These are phyloP conservation scores for Daldinia vernicosa DNA, from an alignment of 495 filamentous ascomycete genomes.

Conservation along the genomic window DNA sequence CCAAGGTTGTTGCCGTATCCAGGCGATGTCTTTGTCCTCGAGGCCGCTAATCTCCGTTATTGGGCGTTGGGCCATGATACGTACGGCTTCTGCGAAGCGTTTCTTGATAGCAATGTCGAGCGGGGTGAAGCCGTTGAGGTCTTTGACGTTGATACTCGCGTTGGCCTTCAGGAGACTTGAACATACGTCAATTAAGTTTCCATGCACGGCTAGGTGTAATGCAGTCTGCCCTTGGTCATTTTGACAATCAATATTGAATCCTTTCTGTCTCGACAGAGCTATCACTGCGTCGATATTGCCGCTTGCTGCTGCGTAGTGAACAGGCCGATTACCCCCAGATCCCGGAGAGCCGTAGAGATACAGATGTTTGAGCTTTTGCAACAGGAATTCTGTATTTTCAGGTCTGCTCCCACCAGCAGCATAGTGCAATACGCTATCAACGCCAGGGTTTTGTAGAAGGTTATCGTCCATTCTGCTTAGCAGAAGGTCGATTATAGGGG, in stretches of 20 bases:
- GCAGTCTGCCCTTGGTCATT: conserved; percentile 25
- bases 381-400: conserved; percentile 27
- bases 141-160: conserved; percentile 22
- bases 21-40: conserved; percentile 18
- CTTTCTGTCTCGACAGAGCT: conserved; percentile 14
- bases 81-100: conserved; percentile 14
- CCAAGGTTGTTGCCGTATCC: conserved; percentile 31
- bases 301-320: conserved; percentile 32
- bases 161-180: conserved; percentile 22
- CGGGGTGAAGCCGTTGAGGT: neutral
- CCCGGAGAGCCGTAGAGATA: conserved; percentile 15
- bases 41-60: neutral
- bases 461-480: conserved; percentile 7
- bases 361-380: conserved; percentile 21
- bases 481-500: conserved; percentile 19
- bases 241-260: conserved; percentile 14
- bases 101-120: conserved; percentile 17
- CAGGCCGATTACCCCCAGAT: conserved; percentile 9
- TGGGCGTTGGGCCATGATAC: conserved; percentile 6
- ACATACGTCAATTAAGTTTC: conserved; percentile 23
- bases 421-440: conserved; percentile 19
- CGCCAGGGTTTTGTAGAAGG: conserved; percentile 1
- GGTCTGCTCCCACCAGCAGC: conserved; percentile 29
- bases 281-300: conserved; percentile 28
- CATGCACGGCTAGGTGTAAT: conserved; percentile 12